Evolutionary conservation across 2,329 filamentous ascomycete genomes (phyloP).

Genomic region (Conoideocrella luteorostrata): DNA sequence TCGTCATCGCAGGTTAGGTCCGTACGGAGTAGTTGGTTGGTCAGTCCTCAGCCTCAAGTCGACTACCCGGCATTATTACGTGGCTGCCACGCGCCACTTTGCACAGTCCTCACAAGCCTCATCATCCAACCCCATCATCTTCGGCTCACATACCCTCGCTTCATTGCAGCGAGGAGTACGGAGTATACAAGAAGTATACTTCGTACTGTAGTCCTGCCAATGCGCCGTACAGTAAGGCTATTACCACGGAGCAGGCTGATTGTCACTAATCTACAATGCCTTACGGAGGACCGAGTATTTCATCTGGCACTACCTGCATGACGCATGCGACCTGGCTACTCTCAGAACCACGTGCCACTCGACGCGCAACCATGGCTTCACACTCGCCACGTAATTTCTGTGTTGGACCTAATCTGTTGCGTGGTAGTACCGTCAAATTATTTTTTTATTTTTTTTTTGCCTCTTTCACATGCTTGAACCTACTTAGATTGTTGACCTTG

Average conservation of each 20-base stretch:
- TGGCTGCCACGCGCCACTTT: constrained; percentile 3
- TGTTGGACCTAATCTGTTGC: not conserved
- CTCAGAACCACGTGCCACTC: not conserved
- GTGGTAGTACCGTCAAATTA: too few relatives aligned
- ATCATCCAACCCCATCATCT: not conserved
- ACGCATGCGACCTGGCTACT: not conserved
- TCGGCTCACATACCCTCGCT: not conserved
- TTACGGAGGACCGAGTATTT: too few relatives aligned
- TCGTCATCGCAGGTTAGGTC: not conserved
- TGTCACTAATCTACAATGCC: too few relatives aligned
- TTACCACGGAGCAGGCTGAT: too few relatives aligned
- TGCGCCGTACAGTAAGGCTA: too few relatives aligned
- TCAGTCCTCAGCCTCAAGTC: constrained; percentile 1
- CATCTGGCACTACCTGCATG: too few relatives aligned
- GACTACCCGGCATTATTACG: not conserved
- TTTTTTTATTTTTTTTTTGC: too few relatives aligned
- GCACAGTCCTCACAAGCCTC: constrained; percentile 1
- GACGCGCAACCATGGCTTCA: not conserved
- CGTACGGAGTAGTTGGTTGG: too few relatives aligned
- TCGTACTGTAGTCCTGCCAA: too few relatives aligned
- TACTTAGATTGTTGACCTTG: not conserved
- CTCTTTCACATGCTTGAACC: not conserved
- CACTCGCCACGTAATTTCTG: not conserved
- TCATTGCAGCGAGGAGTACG: too few relatives aligned
- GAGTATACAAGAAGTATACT: too few relatives aligned